Conservation (phyloP, 2,329 filamentous ascomycete species). For the Didymella sp. region DNA sequence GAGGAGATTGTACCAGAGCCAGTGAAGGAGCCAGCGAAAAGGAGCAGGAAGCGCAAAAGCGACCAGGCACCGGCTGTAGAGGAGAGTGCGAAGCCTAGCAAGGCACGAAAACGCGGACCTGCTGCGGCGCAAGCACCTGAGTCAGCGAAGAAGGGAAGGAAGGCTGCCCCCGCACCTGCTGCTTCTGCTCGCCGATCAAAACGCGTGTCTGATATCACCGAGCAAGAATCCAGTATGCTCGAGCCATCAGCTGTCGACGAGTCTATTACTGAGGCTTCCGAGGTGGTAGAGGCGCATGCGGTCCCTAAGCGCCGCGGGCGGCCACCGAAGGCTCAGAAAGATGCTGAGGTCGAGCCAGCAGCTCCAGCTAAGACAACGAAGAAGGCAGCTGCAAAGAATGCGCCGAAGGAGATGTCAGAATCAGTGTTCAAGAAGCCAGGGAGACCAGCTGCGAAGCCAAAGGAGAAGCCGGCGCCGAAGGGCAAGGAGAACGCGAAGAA, state of each 20-base stretch:
- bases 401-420: constrained; percentile 24
- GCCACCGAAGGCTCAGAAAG: constrained; percentile 31
- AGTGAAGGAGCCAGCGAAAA: constrained; percentile 34
- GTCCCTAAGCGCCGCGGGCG: constrained; percentile 37
- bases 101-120: constrained; percentile 31
- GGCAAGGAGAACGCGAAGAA: constrained; percentile 17
- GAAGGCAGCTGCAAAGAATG: constrained; percentile 6
- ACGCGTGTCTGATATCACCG: constrained; percentile 39
- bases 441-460: constrained; percentile 33
- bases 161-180: constrained; percentile 23
- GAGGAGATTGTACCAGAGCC: constrained; percentile 36
- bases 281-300: constrained; percentile 31
- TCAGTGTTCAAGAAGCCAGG: constrained; percentile 37
- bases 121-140: constrained; percentile 18
- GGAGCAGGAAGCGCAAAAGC: constrained; percentile 42
- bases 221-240: constrained; percentile 34
- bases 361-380: constrained; percentile 13
- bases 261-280: constrained; percentile 26
- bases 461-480: constrained; percentile 29
- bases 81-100: constrained; percentile 24
- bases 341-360: constrained; percentile 21
- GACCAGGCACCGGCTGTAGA: constrained; percentile 28
- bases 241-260: constrained; percentile 31
- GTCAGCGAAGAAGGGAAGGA: constrained; percentile 32
- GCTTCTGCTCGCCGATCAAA: constrained; percentile 35